phyloP scores from a whole-genome alignment of 345 rosid species.

The Lagerstroemia speciosa region DNA sequence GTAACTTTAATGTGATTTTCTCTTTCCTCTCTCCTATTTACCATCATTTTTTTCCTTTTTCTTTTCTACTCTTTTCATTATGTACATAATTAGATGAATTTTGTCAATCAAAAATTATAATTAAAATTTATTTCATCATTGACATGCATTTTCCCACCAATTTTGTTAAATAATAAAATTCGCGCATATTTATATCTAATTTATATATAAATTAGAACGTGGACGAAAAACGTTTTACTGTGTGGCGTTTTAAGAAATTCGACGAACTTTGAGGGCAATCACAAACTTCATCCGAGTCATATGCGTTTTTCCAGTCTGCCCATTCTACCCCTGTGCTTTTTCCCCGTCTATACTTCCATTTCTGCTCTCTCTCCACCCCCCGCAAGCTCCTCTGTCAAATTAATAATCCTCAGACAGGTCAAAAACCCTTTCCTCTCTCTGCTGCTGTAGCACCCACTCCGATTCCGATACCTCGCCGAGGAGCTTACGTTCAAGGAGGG shows the following conservation, averaged over 20 bases:
- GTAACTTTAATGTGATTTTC: too few relatives aligned
- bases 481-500: background rate
- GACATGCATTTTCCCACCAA: too few relatives aligned
- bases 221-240: background rate
- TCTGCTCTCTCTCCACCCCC: background rate
- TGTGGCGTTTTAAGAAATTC: background rate
- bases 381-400: background rate
- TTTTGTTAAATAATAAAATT: too few relatives aligned
- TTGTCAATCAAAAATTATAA: too few relatives aligned
- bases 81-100: too few relatives aligned
- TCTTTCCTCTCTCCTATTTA: too few relatives aligned
- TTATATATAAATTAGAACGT: too few relatives aligned
- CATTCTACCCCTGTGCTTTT: background rate
- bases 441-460: background rate
- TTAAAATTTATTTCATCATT: too few relatives aligned
- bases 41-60: too few relatives aligned
- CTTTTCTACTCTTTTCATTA: too few relatives aligned
- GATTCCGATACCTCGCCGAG: background rate
- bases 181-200: too few relatives aligned
- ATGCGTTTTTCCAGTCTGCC: background rate
- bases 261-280: background rate
- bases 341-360: background rate
- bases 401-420: background rate
- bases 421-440: background rate
- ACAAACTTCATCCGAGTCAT: background rate